Base-by-base conservation (phyloP, 345 rosid genomes). In the Boechera stricta region DNA sequence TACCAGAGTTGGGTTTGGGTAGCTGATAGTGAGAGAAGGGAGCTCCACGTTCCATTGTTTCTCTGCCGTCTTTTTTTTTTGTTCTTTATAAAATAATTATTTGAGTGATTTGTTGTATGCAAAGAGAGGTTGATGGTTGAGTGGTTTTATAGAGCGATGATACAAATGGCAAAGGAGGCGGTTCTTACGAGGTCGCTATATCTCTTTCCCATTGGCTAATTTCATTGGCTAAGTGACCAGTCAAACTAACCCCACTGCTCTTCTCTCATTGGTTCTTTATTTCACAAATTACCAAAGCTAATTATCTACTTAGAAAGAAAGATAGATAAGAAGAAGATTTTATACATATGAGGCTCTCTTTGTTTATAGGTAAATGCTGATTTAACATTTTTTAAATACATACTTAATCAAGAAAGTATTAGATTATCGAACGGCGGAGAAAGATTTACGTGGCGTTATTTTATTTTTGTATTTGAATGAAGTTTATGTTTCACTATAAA, bases 11-110 rank as follows among this genome's bases (percentile, higher is more conserved):
- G 74, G 82, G 67, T 47, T 68, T 73, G 51, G 82, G 70, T 24
- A 21, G 74, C 58, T 79, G 82, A 45, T 60, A 73, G 74, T 54
- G 82, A 68, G 82, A 44, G 64, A 68, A 57, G 38, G 74, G 74
- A 73, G 71, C 74, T 73, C 82, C 82, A 79, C 82, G 79, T 79
- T 79, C 82, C 82, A 79, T 79, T 42, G 82, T 61, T 61, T 79
- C 66, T 62, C 82, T 79, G 78, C 69, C 64, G 64, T 59, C 45
- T 76, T 47, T 76, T 47, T 32, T 45, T 39, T 42, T 42, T 29
- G 48, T 45, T 67, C n/a, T 79, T 58, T 48, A 52, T 53, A 32
- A 31, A 47, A 64, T 65, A 44, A 55, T 47, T 31, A 31, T 77
- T 36, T 36, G 76, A 56, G 51, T 57, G 72, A 55, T 57, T 71